Conservation (phyloP, 176 grass and related monocot species). For the Juncus inflexus region DNA sequence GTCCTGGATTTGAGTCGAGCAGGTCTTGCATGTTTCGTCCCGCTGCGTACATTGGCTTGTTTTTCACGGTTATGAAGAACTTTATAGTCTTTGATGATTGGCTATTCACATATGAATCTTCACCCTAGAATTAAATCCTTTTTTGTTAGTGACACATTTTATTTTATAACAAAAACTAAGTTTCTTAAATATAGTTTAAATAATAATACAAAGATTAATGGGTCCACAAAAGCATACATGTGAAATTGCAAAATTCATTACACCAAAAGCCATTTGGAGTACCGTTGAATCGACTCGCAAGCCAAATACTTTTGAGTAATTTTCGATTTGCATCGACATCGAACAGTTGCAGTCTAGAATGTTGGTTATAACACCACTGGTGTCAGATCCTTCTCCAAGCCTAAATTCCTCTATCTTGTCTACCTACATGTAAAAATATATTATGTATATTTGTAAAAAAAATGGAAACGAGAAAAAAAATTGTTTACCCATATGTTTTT, state of each 20-base stretch:
- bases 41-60: constrained; percentile 91
- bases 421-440: constrained; percentile 23
- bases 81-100: constrained; percentile 14
- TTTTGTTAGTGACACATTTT: neutral
- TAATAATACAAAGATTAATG: neutral
- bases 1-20: constrained; percentile 48
- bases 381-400: constrained; percentile 77
- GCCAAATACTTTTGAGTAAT: constrained; percentile 76
- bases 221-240: constrained; percentile 18
- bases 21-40: constrained; percentile 77
- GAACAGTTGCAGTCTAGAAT: constrained; percentile 83
- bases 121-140: constrained; percentile 30
- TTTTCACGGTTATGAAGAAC: constrained; percentile 46
- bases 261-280: constrained; percentile 55
- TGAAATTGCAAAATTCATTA: constrained; percentile 58
- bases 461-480: neutral
- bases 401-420: constrained; percentile 52
- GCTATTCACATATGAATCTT: constrained; percentile 32
- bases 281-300: constrained; percentile 45
- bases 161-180: neutral
- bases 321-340: constrained; percentile 64
- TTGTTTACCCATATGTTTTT: too few species aligned
- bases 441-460: neutral
- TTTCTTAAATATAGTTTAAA: neutral
- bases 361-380: constrained; percentile 71